Base-by-base conservation (phyloP, 106 monocot genomes). In the Allium cepa region DNA sequence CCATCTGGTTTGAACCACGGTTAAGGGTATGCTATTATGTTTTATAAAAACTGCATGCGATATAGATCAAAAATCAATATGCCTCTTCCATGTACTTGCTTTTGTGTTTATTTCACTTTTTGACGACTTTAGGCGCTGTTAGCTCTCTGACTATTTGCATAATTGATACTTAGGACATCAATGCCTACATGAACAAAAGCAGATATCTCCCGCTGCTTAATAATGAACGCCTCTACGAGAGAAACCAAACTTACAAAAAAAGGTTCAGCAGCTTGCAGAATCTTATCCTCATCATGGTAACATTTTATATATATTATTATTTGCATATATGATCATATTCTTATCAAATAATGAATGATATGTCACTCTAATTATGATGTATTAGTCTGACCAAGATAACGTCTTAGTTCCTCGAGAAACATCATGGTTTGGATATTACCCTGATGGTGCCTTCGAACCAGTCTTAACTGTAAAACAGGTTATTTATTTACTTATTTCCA, bases 351-450 rank as follows among this genome's bases (percentile, higher is more conserved):
- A 36, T 36, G 52, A 67, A 50, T 67, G n/a, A 67, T 28, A 28
- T 53, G 8, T 28, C 58, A 75, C 11, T 10, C 47, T 56, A 26
- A 36, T 1, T 36, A 36, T 36, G 36, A 36, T 67, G 10, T 56
- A 69, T 64, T 63, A 99, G 97, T 87, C 81, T 76, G 77, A 84
- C 59, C 61, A 87, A 27, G 97, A 99, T 14, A 69, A 66, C 0
- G 84, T 99, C 16, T 71, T 99, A 80, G 81, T 92, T 72, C 97
- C 97, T 58, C 83, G 84, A 49, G 97, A 99, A 65, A 90, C 97
- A 47, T 79, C 97, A 57, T 97, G 97, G 97, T 97, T 97, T 77
- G 97, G 97, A 71, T 97, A 80, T 74, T 99, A 84, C 63, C 80
- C 88, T 26, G 89, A 99, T 79, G 97, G 87, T 46, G 75, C 87